Evolutionary conservation across 306 rosid genomes (phyloP), one percentile per base, ranked within the genome.

Genomic region (Lithocarpus polystachyus): DNA sequence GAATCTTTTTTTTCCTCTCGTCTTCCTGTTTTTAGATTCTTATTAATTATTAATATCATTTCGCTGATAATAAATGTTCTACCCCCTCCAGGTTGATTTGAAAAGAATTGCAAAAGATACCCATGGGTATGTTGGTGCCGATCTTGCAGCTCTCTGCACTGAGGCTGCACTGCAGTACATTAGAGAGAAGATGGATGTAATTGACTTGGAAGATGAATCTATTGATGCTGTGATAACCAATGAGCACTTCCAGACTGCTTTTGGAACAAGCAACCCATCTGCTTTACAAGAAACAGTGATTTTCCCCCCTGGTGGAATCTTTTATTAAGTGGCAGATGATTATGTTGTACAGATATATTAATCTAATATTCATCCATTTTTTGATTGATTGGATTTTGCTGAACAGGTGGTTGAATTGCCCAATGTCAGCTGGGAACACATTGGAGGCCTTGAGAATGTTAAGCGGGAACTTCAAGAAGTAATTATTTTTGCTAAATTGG

Each of bases 131-230:
- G 92, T 90, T 79, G 94, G 94, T 72, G 90, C 90, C 18, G 92
- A 90, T 71, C 90, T 90, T 77, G 94, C 92, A 60, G 94, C 94
- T 72, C 92, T 90, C 67, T 90, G 94, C 72, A 90, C 90, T 37
- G 91, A 90, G 86, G 94, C 94, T 68, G 90, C 94, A 33, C 69
- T 90, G 73, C 94, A 90, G 71, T 90, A 91, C 85, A 90, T 90
- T 70, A 84, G 94, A 75, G 94, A 90, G 85, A 90, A 90, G 75
- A 90, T 90, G 94, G 94, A 90, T 51, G 84, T 89, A 45, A 89
- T 86, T 40, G 90, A 90, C 73, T 86, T 90, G 84, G 92, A 88
- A 84, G 94, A 90, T 55, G 92, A 90, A 53, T 59, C 89, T 11
- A 90, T 90, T 56, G 94, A 90, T 88, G 94, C 86, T 2, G 94